Conservation (phyloP, 768 basidiomycete species). For the Collybiopsis luxurians region DNA sequence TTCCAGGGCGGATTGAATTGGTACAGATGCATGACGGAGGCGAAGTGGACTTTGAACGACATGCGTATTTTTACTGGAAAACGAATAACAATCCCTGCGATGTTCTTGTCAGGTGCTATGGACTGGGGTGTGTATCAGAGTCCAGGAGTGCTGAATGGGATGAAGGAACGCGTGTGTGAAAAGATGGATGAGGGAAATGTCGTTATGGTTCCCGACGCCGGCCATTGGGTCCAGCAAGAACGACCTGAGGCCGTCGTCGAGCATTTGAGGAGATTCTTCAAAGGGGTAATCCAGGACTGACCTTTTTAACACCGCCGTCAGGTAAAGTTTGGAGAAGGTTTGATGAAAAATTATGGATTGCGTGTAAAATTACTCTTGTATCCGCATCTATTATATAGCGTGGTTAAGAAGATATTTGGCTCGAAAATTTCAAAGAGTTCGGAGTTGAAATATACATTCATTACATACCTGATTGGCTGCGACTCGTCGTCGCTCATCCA, state of each 20-base stretch:
- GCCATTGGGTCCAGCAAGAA: slow-evolving; percentile 68
- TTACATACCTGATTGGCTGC: background rate
- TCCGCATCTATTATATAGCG: background rate
- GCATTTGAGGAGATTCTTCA: slow-evolving; percentile 39
- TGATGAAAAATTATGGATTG: background rate
- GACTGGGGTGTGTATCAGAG: slow-evolving; percentile 64
- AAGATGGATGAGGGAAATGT: slow-evolving; percentile 42
- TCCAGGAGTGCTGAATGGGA: slow-evolving; percentile 45
- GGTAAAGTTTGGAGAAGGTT: background rate
- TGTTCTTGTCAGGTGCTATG: slow-evolving; percentile 52
- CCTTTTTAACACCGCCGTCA: background rate
- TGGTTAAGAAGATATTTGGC: background rate
- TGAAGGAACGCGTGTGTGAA: slow-evolving; percentile 33
- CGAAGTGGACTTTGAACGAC: slow-evolving; percentile 31
- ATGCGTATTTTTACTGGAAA: slow-evolving; percentile 43
- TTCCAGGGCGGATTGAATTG: slow-evolving; percentile 65
- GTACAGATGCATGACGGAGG: slow-evolving; percentile 43
- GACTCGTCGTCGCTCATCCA: slow-evolving; percentile 6
- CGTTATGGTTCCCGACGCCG: slow-evolving; percentile 52
- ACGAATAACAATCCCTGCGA: slow-evolving; percentile 48
- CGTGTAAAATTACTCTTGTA: background rate
- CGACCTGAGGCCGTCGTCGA: slow-evolving; percentile 39
- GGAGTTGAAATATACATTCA: background rate
- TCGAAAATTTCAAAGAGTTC: background rate
- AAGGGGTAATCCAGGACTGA: slow-evolving; percentile 12